Conservation (phyloP, 176 grass and related monocot species). For the Stipa capillata region DNA sequence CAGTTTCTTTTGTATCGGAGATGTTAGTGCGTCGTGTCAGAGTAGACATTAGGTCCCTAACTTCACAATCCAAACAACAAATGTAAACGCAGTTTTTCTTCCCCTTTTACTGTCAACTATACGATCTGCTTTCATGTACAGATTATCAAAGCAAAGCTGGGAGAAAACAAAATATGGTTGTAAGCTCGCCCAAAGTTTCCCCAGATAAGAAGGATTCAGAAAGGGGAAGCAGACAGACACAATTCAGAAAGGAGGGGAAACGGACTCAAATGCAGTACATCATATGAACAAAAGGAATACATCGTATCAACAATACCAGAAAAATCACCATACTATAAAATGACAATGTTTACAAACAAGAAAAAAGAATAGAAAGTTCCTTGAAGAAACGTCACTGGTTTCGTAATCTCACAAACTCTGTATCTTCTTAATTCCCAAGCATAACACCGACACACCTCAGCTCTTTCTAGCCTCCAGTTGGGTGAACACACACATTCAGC, state of each 20-base stretch:
- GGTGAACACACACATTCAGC: not conserved
- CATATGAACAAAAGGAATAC: conserved; percentile 17
- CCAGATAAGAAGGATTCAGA: not conserved
- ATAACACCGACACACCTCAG: not conserved
- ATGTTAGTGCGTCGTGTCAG: not conserved
- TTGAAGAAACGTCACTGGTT: not conserved
- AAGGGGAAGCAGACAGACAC: not conserved
- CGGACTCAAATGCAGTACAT: not conserved
- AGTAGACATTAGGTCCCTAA: not conserved
- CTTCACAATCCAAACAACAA: not conserved
- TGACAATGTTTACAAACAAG: conserved; percentile 34
- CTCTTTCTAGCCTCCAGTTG: not conserved
- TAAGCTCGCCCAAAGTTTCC: not conserved
- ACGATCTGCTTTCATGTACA: not conserved
- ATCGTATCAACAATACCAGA: conserved; percentile 27
- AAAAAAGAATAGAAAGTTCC: conserved; percentile 28
- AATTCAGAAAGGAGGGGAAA: not conserved
- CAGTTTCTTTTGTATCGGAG: not conserved
- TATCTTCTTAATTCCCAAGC: not conserved
- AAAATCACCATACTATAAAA: conserved; percentile 10
- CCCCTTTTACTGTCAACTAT: too few relatives aligned
- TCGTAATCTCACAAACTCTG: not conserved
- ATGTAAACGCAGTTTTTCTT: too few relatives aligned
- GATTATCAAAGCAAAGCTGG: too few relatives aligned
- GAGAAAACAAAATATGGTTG: not conserved